Base-by-base conservation (phyloP, 179 eudicot species). In the Drosera spatulata region DNA sequence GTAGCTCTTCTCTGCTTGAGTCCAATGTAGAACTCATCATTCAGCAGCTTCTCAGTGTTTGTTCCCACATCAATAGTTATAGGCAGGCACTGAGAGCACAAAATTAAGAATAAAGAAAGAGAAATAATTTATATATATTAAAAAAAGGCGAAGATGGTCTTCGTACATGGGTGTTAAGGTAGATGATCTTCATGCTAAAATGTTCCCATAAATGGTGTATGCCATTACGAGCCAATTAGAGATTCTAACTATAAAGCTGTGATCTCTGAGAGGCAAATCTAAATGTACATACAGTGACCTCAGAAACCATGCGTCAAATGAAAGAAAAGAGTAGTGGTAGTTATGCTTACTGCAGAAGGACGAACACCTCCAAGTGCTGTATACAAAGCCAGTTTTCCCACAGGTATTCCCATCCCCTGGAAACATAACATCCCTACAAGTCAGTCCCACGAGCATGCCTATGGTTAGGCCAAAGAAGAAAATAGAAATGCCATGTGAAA, bases 321-420 rank as follows among this genome's bases (percentile, higher is more conserved):
- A 43, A 43, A 43, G 45, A 43, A 43, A 43, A 4, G 45, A 4
- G 8, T 53, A 37, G 12, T 7, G 59, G 47, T 39, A 10, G 8
- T 41, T 42, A 74, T 47, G 45, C 88, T 75, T 82, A 89, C 97
- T 9, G 85, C 70, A 48, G 95, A 89, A 66, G 97, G 97, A 37
- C 97, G 87, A 61, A 89, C 80, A 72, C 97, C 97, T 82, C 97
- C 97, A 53, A 89, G 86, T 42, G 97, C 97, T 14, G 97, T 70
- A 66, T 89, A 89, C 40, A 89, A 69, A 53, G 95, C 82, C 67
- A 89, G 69, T 56, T 89, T 89, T 43, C 97, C 96, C 22, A 89
- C 91, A 52, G 97, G 97, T 72, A 86, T 89, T 58, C 97, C 97
- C 97, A 89, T 89, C 41, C 97, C 97, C 95, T 88, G 78, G 60